Conservation (phyloP, 2,329 filamentous ascomycete genomes). For the Ophiosphaerella korrae region DNA sequence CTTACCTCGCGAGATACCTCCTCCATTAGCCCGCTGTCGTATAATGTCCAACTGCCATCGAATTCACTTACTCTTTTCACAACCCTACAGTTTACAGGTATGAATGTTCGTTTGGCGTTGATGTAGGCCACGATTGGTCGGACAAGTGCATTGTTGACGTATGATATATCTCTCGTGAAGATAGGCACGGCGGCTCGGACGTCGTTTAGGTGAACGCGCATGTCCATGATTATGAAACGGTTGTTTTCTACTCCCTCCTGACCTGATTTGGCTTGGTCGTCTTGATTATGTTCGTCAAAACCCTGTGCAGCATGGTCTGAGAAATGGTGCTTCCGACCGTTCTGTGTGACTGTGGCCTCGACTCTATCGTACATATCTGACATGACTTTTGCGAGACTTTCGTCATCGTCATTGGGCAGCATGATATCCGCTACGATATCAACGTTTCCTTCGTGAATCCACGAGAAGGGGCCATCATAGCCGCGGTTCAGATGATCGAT, state of each 20-base stretch:
- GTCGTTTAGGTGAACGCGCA: conserved; percentile 93
- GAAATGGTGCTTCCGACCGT: conserved; percentile 61
- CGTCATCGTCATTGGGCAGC: conserved; percentile 86
- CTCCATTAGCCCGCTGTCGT: conserved; percentile 91
- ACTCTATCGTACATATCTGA: conserved; percentile 96
- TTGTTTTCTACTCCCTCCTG: conserved; percentile 59
- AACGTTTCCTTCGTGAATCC: conserved; percentile 97
- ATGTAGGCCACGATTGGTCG: conserved; percentile 98
- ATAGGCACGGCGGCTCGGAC: conserved; percentile 91
- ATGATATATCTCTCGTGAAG: conserved; percentile 89
- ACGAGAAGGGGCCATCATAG: conserved; percentile 91
- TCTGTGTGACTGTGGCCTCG: conserved; percentile 86
- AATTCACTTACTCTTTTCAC: conserved; percentile 90
- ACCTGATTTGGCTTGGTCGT: conserved; percentile 18
- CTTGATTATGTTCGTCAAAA: conserved; percentile 30
- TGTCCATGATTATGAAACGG: conserved; percentile 88
- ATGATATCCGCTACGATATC: conserved; percentile 96
- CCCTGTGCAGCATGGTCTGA: conserved; percentile 41
- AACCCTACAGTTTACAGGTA: conserved; percentile 91
- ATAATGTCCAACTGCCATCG: conserved; percentile 93
- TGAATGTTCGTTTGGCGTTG: conserved; percentile 92
- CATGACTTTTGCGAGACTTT: conserved; percentile 91
- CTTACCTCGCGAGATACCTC: conserved; percentile 81
- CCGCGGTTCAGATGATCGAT: conserved; percentile 96
- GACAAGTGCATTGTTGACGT: conserved; percentile 93